These are phyloP conservation scores for Lavandula angustifolia DNA, from an alignment of 257 asterid genomes.

Conservation along the genomic window DNA sequence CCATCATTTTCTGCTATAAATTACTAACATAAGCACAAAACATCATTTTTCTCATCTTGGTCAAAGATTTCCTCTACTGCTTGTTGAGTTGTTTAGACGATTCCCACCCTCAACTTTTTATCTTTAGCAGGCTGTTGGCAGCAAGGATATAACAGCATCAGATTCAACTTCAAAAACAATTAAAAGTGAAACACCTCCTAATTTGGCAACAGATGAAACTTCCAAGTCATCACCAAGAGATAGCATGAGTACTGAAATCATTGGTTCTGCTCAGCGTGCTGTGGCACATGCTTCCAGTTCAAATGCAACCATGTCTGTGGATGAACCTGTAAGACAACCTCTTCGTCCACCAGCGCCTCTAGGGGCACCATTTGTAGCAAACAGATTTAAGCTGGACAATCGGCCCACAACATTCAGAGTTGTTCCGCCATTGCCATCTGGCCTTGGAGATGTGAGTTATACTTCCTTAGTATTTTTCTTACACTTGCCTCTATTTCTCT, in stretches of 20 bases:
- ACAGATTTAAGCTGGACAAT: constrained; percentile 91
- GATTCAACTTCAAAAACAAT: constrained; percentile 48
- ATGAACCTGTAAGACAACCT: constrained; percentile 51
- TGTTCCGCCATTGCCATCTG: constrained; percentile 74
- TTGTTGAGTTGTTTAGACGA: background rate
- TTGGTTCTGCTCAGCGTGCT: constrained; percentile 42
- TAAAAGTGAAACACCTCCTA: constrained; percentile 45
- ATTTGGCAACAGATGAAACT: constrained; percentile 49
- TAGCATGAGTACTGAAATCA: constrained; percentile 31
- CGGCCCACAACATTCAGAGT: constrained; percentile 87
- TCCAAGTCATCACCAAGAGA: constrained; percentile 48
- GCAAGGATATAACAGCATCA: constrained; percentile 53
- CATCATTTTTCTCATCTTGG: constrained; percentile 24
- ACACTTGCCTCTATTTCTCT: background rate
- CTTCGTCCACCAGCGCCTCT: constrained; percentile 56
- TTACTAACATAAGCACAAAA: background rate
- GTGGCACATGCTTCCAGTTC: constrained; percentile 41
- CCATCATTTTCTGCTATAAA: constrained; percentile 18
- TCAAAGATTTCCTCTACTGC: constrained; percentile 13
- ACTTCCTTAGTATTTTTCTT: constrained; percentile 1
- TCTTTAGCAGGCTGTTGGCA: constrained; percentile 63
- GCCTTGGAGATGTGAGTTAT: constrained; percentile 69
- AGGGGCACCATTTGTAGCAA: constrained; percentile 56
- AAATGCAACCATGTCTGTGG: constrained; percentile 36
- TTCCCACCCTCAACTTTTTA: constrained; percentile 10